A percentile compares a stretch with the other conserved stretches of the same genome.
Conservation (phyloP, 148 eudicot genomes). For the Fallopia convolvulus region DNA sequence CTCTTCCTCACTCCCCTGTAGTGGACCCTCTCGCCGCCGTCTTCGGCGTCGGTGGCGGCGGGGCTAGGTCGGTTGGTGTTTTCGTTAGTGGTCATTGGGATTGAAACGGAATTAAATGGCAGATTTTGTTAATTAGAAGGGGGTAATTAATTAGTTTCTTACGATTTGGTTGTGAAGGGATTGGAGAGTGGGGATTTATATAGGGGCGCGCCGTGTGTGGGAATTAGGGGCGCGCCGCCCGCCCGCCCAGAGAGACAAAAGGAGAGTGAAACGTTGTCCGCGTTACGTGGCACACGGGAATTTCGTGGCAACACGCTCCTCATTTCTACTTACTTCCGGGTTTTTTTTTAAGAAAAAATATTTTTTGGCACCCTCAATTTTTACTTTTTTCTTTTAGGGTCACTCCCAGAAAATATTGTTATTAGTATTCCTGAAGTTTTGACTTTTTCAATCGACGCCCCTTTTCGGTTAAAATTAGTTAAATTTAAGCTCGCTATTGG, state of each 20-base stretch:
- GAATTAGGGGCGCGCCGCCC: neutral
- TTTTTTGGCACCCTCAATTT: no score
- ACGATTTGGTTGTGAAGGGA: neutral
- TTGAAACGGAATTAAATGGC: neutral
- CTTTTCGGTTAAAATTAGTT: no score
- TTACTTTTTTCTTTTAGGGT: no score
- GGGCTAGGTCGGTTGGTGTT: neutral
- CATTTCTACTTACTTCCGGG: neutral
- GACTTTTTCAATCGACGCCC: no score
- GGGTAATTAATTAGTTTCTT: neutral
- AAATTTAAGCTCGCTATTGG: no score
- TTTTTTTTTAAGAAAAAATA: neutral
- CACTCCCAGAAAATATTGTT: no score
- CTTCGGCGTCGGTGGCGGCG: neutral
- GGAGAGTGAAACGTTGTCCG: slow-evolving; percentile 11
- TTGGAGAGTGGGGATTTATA: neutral
- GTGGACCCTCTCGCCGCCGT: slow-evolving; percentile 28
- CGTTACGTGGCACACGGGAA: slow-evolving; percentile 10
- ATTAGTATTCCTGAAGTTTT: no score
- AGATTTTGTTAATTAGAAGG: neutral
- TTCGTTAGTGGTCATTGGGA: neutral
- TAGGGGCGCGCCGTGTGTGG: neutral
- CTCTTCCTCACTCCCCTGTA: slow-evolving; percentile 62
- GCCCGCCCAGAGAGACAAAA: neutral
- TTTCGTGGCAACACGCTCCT: slow-evolving; percentile 7